Conservation (phyloP, 2,329 filamentous ascomycete species). For the Anisogramma anomala region DNA sequence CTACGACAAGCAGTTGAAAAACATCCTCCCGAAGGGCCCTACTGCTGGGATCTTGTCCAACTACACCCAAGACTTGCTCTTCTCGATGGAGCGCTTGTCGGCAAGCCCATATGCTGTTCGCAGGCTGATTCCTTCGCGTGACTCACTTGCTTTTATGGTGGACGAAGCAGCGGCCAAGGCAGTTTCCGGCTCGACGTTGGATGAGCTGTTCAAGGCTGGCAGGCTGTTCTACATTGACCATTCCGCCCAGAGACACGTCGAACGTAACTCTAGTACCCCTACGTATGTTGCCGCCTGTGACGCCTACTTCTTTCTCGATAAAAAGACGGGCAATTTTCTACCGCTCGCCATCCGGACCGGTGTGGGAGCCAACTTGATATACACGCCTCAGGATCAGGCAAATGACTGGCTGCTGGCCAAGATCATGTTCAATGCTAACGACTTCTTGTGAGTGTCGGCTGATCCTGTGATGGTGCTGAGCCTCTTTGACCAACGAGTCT, state of each 20-base stretch:
- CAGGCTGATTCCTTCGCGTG: slow-evolving; percentile 22
- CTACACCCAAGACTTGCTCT: slow-evolving; percentile 34
- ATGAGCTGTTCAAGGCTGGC: slow-evolving; percentile 23
- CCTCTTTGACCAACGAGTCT: background rate
- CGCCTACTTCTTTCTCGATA: slow-evolving; percentile 35
- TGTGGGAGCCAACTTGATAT: slow-evolving; percentile 28
- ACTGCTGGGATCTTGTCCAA: slow-evolving; percentile 29
- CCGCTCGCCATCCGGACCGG: slow-evolving; percentile 39
- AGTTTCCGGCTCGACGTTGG: slow-evolving; percentile 24
- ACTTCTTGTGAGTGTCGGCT: slow-evolving; percentile 25
- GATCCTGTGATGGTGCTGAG: background rate
- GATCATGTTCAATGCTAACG: slow-evolving; percentile 36
- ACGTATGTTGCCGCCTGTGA: slow-evolving; percentile 31
- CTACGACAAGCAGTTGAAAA: slow-evolving; percentile 30
- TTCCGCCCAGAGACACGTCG: slow-evolving; percentile 23
- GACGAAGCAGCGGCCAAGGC: slow-evolving; percentile 20
- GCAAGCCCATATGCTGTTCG: slow-evolving; percentile 28
- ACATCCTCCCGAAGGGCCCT: slow-evolving; percentile 25
- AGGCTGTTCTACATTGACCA: slow-evolving; percentile 34
- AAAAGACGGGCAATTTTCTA: slow-evolving; percentile 30
- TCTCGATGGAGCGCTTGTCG: slow-evolving; percentile 37
- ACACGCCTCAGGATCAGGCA: slow-evolving; percentile 32
- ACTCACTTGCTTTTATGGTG: slow-evolving; percentile 27
- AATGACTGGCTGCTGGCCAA: slow-evolving; percentile 42
- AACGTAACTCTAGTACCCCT: slow-evolving; percentile 17